These are phyloP conservation scores for Scedosporium aurantiacum DNA, from an alignment of 2,329 filamentous ascomycete genomes.

Conservation along the genomic window DNA sequence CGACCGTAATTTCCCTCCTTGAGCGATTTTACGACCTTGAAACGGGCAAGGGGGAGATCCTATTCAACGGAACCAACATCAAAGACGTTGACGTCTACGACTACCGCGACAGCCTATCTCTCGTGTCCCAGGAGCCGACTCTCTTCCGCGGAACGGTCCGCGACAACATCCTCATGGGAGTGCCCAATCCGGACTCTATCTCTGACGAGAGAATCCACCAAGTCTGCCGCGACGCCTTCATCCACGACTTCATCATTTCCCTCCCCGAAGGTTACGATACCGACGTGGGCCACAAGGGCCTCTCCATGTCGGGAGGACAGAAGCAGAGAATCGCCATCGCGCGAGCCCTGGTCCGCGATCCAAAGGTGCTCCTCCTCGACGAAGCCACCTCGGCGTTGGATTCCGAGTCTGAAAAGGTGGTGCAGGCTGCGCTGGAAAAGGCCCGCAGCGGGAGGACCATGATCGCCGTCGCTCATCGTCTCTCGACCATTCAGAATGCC, in stretches of 20 bases:
- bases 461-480: constrained; percentile 54
- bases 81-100: constrained; percentile 16
- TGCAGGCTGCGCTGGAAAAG: constrained; percentile 50
- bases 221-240: constrained; percentile 44
- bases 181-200: constrained; percentile 11
- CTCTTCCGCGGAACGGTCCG: constrained; percentile 39
- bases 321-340: constrained; percentile 64
- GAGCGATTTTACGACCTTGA: constrained; percentile 34
- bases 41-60: constrained; percentile 18
- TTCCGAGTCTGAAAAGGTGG: constrained; percentile 52
- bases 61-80: constrained; percentile 19
- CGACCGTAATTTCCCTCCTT: constrained; percentile 43
- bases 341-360: constrained; percentile 55
- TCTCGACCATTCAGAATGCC: constrained; percentile 44
- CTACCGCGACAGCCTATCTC: constrained; percentile 24
- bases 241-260: constrained; percentile 42
- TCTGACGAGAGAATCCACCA: constrained; percentile 29
- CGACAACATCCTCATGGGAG: constrained; percentile 43
- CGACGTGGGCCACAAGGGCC: constrained; percentile 53
- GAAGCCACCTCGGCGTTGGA: constrained; percentile 61
- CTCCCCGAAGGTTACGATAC: constrained; percentile 52
- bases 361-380: constrained; percentile 57
- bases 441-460: constrained; percentile 34
- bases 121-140: constrained; percentile 29
- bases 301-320: constrained; percentile 62